Conservation (phyloP, 768 basidiomycete species). For the Rhodotorula babjevae region DNA sequence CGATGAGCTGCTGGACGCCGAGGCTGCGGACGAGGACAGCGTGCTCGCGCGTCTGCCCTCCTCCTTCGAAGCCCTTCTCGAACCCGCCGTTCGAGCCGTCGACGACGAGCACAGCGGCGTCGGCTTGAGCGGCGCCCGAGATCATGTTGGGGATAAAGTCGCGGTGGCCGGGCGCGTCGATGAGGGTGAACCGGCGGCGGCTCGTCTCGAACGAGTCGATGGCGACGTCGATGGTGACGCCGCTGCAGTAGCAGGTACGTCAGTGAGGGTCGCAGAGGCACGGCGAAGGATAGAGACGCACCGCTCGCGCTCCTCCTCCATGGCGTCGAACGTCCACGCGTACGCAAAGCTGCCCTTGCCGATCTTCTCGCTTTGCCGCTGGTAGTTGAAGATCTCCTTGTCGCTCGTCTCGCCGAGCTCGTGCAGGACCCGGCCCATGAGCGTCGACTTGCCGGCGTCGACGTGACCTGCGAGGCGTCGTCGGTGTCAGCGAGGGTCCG, state of each 20-base stretch:
- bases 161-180: slow-evolving; percentile 94
- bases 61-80: slow-evolving; percentile 87
- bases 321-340: slow-evolving; percentile 96
- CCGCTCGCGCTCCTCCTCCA: slow-evolving; percentile 88
- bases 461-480: slow-evolving; percentile 70
- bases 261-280: background rate
- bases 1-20: slow-evolving; percentile 82
- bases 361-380: slow-evolving; percentile 77
- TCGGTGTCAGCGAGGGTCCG: background rate
- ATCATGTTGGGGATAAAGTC: slow-evolving; percentile 99
- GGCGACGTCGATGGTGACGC: slow-evolving; percentile 97
- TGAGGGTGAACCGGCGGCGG: slow-evolving; percentile 75
- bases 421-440: slow-evolving; percentile 91
- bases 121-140: slow-evolving; percentile 93
- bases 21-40: slow-evolving; percentile 83
- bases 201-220: slow-evolving; percentile 61
- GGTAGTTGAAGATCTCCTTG: slow-evolving; percentile 74
- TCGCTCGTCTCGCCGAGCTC: slow-evolving; percentile 85
- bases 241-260: slow-evolving; percentile 53
- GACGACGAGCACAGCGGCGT: slow-evolving; percentile 87
- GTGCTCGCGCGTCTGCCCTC: slow-evolving; percentile 94
- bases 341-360: slow-evolving; percentile 96
- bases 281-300: slow-evolving; percentile 46
- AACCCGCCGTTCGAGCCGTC: slow-evolving; percentile 88
- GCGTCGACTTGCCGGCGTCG: slow-evolving; percentile 95